These are phyloP conservation scores for Microcera coccophila DNA, from an alignment of 2,329 filamentous ascomycete species.

Conservation along the genomic window DNA sequence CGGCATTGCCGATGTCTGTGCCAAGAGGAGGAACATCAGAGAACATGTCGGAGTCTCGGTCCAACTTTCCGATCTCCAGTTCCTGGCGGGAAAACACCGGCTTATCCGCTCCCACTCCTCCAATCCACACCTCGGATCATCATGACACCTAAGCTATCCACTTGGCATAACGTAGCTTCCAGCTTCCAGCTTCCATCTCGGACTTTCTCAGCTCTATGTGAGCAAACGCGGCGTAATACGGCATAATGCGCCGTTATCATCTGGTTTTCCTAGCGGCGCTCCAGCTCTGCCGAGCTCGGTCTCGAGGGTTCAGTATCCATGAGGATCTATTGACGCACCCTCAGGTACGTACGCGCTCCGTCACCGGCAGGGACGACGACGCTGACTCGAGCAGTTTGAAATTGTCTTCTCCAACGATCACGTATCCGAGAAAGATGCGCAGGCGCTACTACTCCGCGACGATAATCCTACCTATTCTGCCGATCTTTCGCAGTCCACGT, in stretches of 20 bases:
- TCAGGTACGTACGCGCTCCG: slow-evolving; percentile 59
- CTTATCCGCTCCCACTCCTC: slow-evolving; percentile 2
- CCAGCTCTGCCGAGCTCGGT: slow-evolving; percentile 46
- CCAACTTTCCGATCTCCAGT: not conserved
- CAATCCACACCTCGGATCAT: slow-evolving; percentile 21
- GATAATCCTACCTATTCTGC: slow-evolving; percentile 38
- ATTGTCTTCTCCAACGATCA: slow-evolving; percentile 70
- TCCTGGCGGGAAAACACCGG: slow-evolving; percentile 23
- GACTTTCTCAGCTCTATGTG: slow-evolving; percentile 26
- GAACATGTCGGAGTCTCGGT: not conserved
- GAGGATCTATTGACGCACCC: slow-evolving; percentile 85
- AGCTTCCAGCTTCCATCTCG: slow-evolving; percentile 5
- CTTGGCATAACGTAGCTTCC: slow-evolving; percentile 12
- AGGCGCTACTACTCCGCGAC: slow-evolving; percentile 51
- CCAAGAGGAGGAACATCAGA: not conserved
- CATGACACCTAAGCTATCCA: slow-evolving; percentile 36
- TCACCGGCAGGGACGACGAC: slow-evolving; percentile 1
- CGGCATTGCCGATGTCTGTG: not conserved
- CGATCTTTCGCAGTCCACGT: slow-evolving; percentile 39
- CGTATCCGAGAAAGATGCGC: slow-evolving; percentile 67
- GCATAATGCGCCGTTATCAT: slow-evolving; percentile 49
- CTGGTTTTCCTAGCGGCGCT: slow-evolving; percentile 42
- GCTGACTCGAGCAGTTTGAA: slow-evolving; percentile 60
- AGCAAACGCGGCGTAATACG: slow-evolving; percentile 19
- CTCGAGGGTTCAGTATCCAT: slow-evolving; percentile 72